Conservation (phyloP, 495 filamentous ascomycete genomes). For the Venustampulla echinocandica region DNA sequence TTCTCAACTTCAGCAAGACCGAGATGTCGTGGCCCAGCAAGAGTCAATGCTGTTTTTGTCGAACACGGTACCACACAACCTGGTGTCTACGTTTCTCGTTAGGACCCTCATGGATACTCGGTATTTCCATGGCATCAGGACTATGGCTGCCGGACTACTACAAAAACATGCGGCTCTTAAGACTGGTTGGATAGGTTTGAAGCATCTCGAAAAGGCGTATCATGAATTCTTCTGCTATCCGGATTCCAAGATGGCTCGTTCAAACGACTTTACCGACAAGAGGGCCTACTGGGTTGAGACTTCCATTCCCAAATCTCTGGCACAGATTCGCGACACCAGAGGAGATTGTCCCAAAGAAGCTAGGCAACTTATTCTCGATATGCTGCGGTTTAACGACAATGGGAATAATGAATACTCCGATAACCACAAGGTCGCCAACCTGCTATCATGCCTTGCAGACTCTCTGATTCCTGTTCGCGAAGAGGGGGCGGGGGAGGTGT, state of each 20-base stretch:
- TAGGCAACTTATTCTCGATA: conserved; percentile 74
- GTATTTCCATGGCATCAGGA: conserved; percentile 89
- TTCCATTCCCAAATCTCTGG: conserved; percentile 69
- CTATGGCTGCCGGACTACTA: conserved; percentile 66
- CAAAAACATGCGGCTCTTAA: conserved; percentile 61
- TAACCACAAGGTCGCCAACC: conserved; percentile 70
- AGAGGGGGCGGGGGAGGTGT: conserved; percentile 1
- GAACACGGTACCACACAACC: conserved; percentile 45
- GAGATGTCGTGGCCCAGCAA: conserved; percentile 90
- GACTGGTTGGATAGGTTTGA: conserved; percentile 68
- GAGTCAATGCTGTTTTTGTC: conserved; percentile 50
- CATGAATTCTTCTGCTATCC: conserved; percentile 80
- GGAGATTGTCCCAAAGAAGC: conserved; percentile 69
- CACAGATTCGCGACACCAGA: conserved; percentile 63
- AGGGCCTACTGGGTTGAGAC: conserved; percentile 73
- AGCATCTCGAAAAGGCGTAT: conserved; percentile 76
- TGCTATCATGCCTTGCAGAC: conserved; percentile 73
- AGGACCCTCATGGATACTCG: conserved; percentile 83
- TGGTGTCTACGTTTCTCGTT: conserved; percentile 77
- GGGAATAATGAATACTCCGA: conserved; percentile 80
- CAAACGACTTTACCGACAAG: conserved; percentile 85
- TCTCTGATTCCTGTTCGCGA: conserved; percentile 52
- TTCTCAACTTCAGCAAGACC: conserved; percentile 93
- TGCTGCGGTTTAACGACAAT: conserved; percentile 90
- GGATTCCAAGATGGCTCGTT: conserved; percentile 60